Conservation (phyloP, 169 alveolate species). For the Neospora caninum region DNA sequence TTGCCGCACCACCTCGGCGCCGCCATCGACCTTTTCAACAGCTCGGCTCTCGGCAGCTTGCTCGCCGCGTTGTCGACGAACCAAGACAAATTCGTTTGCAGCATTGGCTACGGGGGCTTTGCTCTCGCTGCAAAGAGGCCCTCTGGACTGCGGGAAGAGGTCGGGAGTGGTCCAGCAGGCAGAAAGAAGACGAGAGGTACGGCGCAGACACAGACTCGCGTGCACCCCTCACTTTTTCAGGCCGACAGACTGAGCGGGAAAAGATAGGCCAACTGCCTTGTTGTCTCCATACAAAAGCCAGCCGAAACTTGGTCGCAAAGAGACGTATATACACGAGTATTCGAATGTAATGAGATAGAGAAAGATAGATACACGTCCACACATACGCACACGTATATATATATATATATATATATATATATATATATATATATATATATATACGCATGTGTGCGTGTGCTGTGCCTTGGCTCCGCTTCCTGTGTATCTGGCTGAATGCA, state of each 20-base stretch:
- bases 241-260: background rate
- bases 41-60: slow-evolving; percentile 51
- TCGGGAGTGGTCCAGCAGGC: background rate
- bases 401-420: background rate
- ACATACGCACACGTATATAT: background rate
- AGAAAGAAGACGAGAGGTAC: background rate
- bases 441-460: background rate
- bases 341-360: background rate
- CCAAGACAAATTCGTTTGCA: slow-evolving; percentile 39
- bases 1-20: slow-evolving; percentile 67
- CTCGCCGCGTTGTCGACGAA: background rate
- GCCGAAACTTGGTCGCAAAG: too few relatives aligned
- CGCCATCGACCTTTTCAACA: slow-evolving; percentile 46
- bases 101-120: slow-evolving; percentile 61
- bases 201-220: background rate
- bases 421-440: slow-evolving; percentile 5
- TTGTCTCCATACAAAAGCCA: too few relatives aligned
- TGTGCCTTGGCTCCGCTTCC: too few relatives aligned
- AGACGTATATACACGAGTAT: too few relatives aligned
- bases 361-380: background rate
- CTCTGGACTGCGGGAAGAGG: slow-evolving; percentile 23
- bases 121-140: slow-evolving; percentile 63
- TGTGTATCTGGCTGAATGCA: too few relatives aligned
- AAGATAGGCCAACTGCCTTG: too few relatives aligned
- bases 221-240: too few relatives aligned